Base-by-base conservation (phyloP, 148 eudicot genomes). In the Rhododendron ovatum region DNA sequence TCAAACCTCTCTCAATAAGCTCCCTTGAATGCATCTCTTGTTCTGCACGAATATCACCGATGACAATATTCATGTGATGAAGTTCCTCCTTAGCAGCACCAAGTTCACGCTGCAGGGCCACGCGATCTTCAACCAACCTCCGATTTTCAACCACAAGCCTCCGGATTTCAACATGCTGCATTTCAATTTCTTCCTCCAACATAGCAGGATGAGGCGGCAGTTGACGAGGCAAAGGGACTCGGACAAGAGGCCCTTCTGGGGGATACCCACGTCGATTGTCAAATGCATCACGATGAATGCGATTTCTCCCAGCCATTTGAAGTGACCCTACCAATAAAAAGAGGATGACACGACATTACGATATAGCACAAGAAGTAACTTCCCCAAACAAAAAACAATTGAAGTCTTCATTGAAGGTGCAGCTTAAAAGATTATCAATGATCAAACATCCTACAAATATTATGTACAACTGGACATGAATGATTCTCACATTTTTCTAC, bases 181-280 rank as follows among this genome's bases (percentile, higher is more conserved):
- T 91, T 89, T 95, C 96, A 86, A 97, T 93, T 88, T 97, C 99
- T 88, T 97, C 99, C 92, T 95, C 98, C 87, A 97, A 88, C 63
- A 97, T 30, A 79, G 95, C 98, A 88, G 98, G 99, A 87, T 95
- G 98, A 87, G 95, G 96, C 84, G 93, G 98, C 85, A 91, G 50
- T 4, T 89, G 92, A 55, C 94, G 89, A 48, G 90, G 89, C 86
- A 94, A 81, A 73, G 91, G 95, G 71, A 91, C 98, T 26, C 94
- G 90, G 50, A 88, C 83, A 79, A 91, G 75, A 81, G 88, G 92
- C 55, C 92, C 93, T 77, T 90, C 92, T 51, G 89, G 91, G 2
- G 90, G 95, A 85, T 91, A 93, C 73, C 95, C 96, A 67, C 91
- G 98, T 61, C 96, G 95, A 78, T 91, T 92, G 82, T 90, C 91